phyloP scores from a whole-genome alignment of 306 rosid genomes.

The Gynostemma pentaphyllum region DNA sequence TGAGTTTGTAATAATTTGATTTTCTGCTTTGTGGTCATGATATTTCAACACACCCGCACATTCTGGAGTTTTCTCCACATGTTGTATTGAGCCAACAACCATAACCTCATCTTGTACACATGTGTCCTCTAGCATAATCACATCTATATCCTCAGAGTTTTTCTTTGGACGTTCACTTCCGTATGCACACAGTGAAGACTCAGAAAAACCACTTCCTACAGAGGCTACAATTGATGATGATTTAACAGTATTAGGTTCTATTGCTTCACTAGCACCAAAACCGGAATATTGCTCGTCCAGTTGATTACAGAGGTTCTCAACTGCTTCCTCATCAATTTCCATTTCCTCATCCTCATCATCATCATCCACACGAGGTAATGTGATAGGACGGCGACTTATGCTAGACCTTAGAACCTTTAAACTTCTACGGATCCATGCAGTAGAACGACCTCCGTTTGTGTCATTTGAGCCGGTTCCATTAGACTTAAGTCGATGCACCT shows the following conservation, averaged over 20 bases:
- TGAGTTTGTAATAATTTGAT: conserved; percentile 17
- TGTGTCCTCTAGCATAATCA: conserved; percentile 41
- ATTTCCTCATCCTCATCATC: conserved; percentile 96
- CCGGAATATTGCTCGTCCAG: conserved; percentile 28
- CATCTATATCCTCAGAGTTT: conserved; percentile 27
- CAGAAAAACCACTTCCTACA: conserved; percentile 15
- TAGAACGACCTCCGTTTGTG: conserved; percentile 61
- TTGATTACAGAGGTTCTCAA: conserved; percentile 45
- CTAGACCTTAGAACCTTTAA: conserved; percentile 55
- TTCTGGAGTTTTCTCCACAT: conserved; percentile 10
- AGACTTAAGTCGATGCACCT: conserved; percentile 66
- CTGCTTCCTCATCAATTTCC: conserved; percentile 90
- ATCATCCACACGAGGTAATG: conserved; percentile 45
- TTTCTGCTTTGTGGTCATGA: conserved; percentile 20
- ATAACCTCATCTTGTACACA: conserved; percentile 25
- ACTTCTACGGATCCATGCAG: conserved; percentile 92
- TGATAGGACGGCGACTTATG: conserved; percentile 47
- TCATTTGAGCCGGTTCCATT: conserved; percentile 49
- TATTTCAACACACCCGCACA: conserved; percentile 6
- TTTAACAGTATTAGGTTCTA: conserved; percentile 3
- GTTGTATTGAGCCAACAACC: conserved; percentile 22
- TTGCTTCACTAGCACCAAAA: conserved; percentile 13
- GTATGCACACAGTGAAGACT: conserved; percentile 2
- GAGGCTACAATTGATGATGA: conserved; percentile 13
- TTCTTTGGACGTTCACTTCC: conserved; percentile 15